phyloP scores from a whole-genome alignment of 2,329 filamentous ascomycete genomes.

The Colletotrichum lindemuthianum region DNA sequence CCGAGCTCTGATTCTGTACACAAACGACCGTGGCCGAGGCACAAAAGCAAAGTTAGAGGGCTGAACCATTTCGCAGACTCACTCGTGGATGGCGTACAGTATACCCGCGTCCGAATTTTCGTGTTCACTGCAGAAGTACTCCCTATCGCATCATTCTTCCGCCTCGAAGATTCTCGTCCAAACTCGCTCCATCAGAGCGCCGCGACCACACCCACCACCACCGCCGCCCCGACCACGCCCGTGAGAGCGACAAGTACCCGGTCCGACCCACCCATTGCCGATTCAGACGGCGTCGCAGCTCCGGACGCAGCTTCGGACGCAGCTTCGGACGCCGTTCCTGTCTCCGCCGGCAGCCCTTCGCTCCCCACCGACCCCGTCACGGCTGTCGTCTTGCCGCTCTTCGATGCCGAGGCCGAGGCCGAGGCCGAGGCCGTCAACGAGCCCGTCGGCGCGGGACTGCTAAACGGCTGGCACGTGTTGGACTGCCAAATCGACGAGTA shows the following conservation, averaged over 20 bases:
- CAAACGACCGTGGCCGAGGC: too few species aligned
- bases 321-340: background rate
- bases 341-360: slow-evolving; percentile 7
- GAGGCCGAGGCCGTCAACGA: background rate
- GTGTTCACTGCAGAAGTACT: too few species aligned
- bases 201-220: background rate
- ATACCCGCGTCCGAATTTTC: too few species aligned
- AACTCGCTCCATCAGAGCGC: background rate
- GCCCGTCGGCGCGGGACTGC: slow-evolving; percentile 8
- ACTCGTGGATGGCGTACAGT: too few species aligned
- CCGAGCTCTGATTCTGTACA: too few species aligned
- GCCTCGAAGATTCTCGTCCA: too few species aligned
- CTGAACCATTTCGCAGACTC: too few species aligned
- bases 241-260: background rate
- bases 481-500: background rate
- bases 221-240: background rate
- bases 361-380: background rate
- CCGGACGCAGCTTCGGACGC: background rate
- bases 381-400: background rate
- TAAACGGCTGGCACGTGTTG: slow-evolving; percentile 12
- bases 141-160: too few species aligned
- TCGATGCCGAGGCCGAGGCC: background rate
- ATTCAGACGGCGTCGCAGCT: background rate
- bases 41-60: too few species aligned
- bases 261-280: slow-evolving; percentile 11